A percentile compares a stretch with the other conserved stretches of the same genome.
These are phyloP conservation scores for Entomortierella parvispora DNA, from an alignment of 192 early-diverging fungal species.

Conservation along the genomic window DNA sequence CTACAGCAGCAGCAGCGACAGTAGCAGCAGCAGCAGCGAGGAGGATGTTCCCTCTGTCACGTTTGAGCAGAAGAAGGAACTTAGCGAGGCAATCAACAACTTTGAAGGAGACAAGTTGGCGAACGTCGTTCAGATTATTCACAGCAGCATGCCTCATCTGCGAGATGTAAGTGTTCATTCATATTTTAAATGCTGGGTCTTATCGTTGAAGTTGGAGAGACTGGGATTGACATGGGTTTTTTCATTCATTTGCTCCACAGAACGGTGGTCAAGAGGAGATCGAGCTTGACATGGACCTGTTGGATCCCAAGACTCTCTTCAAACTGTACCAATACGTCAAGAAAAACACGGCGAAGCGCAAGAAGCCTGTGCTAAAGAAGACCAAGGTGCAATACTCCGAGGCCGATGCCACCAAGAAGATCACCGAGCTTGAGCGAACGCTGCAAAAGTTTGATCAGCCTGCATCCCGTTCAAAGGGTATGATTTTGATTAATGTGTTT, in stretches of 20 bases:
- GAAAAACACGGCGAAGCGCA: constrained; percentile 61
- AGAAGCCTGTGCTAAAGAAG: constrained; percentile 60
- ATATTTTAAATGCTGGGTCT: neutral
- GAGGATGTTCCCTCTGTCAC: constrained; percentile 68
- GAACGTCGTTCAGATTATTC: constrained; percentile 80
- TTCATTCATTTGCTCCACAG: constrained; percentile 16
- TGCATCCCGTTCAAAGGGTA: constrained; percentile 52
- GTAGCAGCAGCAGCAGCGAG: constrained; percentile 28
- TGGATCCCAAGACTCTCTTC: constrained; percentile 84
- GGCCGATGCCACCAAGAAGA: constrained; percentile 62
- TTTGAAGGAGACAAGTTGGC: constrained; percentile 74
- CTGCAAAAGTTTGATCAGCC: constrained; percentile 62
- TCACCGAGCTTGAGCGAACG: constrained; percentile 57
- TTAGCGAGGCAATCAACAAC: constrained; percentile 77
- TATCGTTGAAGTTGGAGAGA: too few relatives aligned
- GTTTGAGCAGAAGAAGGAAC: constrained; percentile 90
- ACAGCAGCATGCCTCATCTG: constrained; percentile 68
- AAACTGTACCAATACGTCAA: constrained; percentile 89
- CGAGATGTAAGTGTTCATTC: constrained; percentile 8
- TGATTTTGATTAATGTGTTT: constrained; percentile 1
- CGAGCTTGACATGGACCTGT: constrained; percentile 94
- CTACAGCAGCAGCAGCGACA: constrained; percentile 33
- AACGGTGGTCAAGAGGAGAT: constrained; percentile 83
- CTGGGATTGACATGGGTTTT: too few relatives aligned
- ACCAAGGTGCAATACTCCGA: constrained; percentile 58